Conservation (phyloP, 208 protist species). For the Strigomonas culicis region DNA sequence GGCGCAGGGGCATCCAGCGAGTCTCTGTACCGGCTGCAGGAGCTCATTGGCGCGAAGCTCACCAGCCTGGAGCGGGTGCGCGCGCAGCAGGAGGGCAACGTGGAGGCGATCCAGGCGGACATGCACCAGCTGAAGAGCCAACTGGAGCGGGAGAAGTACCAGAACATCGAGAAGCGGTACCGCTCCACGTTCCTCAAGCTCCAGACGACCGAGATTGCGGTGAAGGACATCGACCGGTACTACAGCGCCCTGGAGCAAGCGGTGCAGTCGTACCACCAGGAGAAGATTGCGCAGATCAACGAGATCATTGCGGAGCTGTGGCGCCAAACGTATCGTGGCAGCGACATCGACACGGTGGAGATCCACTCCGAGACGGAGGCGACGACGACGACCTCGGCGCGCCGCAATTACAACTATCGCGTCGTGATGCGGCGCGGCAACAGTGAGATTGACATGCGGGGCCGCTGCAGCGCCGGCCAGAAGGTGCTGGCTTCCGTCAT, state of each 20-base stretch:
- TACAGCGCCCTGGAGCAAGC: constrained; percentile 91
- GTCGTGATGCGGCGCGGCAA: constrained; percentile 96
- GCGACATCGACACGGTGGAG: constrained; percentile 98
- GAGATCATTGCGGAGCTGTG: constrained; percentile 97
- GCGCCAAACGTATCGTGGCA: constrained; percentile 96
- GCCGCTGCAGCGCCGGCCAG: constrained; percentile 97
- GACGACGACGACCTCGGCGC: constrained; percentile 47
- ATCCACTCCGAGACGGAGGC: constrained; percentile 93
- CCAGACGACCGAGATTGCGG: constrained; percentile 82
- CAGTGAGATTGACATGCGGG: constrained; percentile 97
- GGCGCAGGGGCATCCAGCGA: constrained; percentile 45
- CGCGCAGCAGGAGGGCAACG: constrained; percentile 72
- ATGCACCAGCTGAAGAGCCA: constrained; percentile 49
- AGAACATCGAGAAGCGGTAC: constrained; percentile 84
- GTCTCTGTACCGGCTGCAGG: constrained; percentile 48
- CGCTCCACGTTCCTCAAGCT: constrained; percentile 87
- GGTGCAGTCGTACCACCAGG: constrained; percentile 96
- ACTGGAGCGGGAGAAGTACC: constrained; percentile 71
- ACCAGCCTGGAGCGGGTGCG: constrained; percentile 52
- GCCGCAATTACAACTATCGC: constrained; percentile 88
- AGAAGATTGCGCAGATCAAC: constrained; percentile 99
- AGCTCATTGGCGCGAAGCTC: constrained; percentile 65
- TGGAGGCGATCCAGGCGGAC: constrained; percentile 78
- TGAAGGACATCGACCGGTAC: constrained; percentile 90
- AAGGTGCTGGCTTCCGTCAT: constrained; percentile 98